Evolutionary conservation across 306 rosid species (phyloP).

Genomic region (Hippophae gyantsensis): DNA sequence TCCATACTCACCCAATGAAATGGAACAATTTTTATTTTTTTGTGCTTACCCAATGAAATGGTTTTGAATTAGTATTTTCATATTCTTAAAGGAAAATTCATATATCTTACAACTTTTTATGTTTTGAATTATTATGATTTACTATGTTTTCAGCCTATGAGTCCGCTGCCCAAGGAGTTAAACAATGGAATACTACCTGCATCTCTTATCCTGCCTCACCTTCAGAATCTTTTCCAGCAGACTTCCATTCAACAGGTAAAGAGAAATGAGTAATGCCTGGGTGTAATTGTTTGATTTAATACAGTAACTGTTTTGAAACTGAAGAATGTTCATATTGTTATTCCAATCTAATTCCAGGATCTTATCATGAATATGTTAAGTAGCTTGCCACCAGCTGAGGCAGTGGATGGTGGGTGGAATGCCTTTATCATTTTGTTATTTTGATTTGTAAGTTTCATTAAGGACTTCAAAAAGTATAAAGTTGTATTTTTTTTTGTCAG

Average conservation of each 20-base stretch:
- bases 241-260: constrained; percentile 86
- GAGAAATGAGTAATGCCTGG: constrained; percentile 7
- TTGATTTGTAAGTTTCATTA: too few species aligned
- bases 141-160: constrained; percentile 38
- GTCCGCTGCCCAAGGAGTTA: constrained; percentile 47
- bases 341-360: constrained; percentile 51
- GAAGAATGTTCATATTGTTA: constrained; percentile 12
- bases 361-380: constrained; percentile 63
- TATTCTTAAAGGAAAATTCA: too few species aligned
- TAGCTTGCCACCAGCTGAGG: constrained; percentile 67
- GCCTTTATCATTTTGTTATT: neutral
- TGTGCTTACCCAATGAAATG: too few species aligned
- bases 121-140: neutral
- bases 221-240: constrained; percentile 90
- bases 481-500: too few species aligned
- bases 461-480: constrained; percentile 1
- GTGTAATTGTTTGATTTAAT: constrained; percentile 10
- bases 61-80: too few species aligned
- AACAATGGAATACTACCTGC: constrained; percentile 49
- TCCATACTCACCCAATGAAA: too few species aligned
- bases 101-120: neutral
- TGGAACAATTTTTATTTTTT: too few species aligned
- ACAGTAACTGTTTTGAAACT: constrained; percentile 5
- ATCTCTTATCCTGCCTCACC: constrained; percentile 66
- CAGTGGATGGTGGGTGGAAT: constrained; percentile 62